Conservation (phyloP, 2,329 filamentous ascomycete species). For the Thelonectria blattea region DNA sequence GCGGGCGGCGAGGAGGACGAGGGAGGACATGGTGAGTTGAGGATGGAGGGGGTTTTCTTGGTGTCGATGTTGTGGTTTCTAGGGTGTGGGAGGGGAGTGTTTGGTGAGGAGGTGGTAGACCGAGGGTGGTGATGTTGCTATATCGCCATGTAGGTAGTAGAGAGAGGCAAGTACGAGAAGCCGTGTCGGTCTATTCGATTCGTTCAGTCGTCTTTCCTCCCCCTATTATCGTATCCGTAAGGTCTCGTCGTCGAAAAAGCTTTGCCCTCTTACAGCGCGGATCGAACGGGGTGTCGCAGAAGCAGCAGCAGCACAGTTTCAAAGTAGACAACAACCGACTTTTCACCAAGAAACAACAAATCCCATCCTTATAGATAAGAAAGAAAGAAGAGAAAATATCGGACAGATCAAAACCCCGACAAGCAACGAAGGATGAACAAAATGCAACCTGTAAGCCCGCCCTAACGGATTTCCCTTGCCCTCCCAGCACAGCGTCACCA, state of each 20-base stretch:
- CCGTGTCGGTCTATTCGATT: background rate
- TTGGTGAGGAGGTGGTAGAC: background rate
- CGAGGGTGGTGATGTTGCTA: background rate
- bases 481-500: background rate
- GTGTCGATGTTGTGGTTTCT: too few relatives aligned
- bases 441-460: background rate
- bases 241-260: background rate
- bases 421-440: background rate
- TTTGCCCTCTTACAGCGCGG: background rate
- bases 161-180: background rate
- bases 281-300: background rate
- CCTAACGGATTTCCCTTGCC: background rate
- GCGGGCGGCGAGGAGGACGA: conserved; percentile 25
- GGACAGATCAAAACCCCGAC: background rate
- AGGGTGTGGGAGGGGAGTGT: background rate
- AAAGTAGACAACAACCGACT: background rate
- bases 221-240: background rate
- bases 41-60: background rate
- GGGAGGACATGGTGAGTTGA: background rate
- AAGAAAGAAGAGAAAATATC: background rate
- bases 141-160: background rate
- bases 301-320: background rate
- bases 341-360: background rate
- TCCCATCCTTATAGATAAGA: background rate
- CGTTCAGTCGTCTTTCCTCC: background rate